phyloP scores from a whole-genome alignment of 1,284 basidiomycete species.

The Puccinia triticina region DNA sequence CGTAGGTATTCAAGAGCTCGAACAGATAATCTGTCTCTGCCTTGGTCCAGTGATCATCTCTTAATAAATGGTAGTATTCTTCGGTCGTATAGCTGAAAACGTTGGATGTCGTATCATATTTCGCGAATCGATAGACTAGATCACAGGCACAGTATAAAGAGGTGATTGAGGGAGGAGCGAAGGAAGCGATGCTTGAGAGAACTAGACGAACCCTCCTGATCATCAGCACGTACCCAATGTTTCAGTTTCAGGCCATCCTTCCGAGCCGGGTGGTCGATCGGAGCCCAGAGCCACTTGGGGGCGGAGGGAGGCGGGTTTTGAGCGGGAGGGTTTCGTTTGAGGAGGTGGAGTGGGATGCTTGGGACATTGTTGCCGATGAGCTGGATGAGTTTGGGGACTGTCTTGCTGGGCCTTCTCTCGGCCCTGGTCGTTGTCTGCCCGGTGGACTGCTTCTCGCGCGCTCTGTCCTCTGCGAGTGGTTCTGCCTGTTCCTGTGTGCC shows the following conservation, averaged over 20 bases:
- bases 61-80: slow-evolving; percentile 79
- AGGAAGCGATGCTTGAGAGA: neutral
- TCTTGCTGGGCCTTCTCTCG: neutral
- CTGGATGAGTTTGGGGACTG: neutral
- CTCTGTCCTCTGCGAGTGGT: neutral
- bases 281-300: slow-evolving; percentile 17
- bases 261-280: slow-evolving; percentile 32
- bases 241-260: slow-evolving; percentile 41
- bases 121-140: slow-evolving; percentile 66
- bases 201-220: slow-evolving; percentile 24
- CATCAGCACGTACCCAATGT: slow-evolving; percentile 38
- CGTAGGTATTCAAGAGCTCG: slow-evolving; percentile 76
- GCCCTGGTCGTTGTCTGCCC: neutral
- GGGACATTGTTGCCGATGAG: slow-evolving; percentile 40
- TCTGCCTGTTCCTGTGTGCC: neutral
- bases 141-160: neutral
- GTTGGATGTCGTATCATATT: slow-evolving; percentile 74
- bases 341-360: slow-evolving; percentile 18
- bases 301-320: neutral
- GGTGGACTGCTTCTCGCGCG: neutral
- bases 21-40: slow-evolving; percentile 96
- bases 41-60: slow-evolving; percentile 84
- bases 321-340: neutral
- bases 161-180: neutral
- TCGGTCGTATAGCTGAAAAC: slow-evolving; percentile 83